phyloP scores from a whole-genome alignment of 768 basidiomycete species.

The Boletus reticuloceps region DNA sequence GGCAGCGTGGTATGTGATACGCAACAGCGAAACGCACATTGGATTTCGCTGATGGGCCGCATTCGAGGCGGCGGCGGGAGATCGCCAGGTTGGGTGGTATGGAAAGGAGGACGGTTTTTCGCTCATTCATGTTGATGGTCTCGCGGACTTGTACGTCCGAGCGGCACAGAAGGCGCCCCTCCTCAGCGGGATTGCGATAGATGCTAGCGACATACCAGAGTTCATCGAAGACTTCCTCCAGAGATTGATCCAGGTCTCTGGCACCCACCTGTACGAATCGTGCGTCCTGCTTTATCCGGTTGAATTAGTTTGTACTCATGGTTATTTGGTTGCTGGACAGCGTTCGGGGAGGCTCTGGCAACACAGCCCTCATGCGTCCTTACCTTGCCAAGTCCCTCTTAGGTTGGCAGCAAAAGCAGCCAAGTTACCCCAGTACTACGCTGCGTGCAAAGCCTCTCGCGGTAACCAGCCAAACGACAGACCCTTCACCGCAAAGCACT shows the following conservation, averaged over 20 bases:
- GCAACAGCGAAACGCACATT: no score
- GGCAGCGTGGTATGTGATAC: no score
- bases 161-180: conserved; percentile 32
- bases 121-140: conserved; percentile 34
- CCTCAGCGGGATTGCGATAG: conserved; percentile 27
- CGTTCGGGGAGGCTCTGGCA: conserved; percentile 23
- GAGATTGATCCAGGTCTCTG: conserved; percentile 25
- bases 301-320: not conserved
- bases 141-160: conserved; percentile 34
- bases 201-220: conserved; percentile 16
- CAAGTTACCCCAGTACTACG: conserved; percentile 29
- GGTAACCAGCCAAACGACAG: conserved; percentile 5
- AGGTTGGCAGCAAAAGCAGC: conserved; percentile 33
- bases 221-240: conserved; percentile 9
- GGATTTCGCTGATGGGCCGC: no score
- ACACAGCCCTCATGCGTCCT: conserved; percentile 18
- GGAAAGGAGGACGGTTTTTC: conserved; percentile 25
- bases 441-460: conserved; percentile 20
- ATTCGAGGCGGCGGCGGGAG: not conserved
- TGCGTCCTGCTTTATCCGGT: conserved; percentile 9
- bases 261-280: conserved; percentile 8
- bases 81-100: conserved; percentile 20
- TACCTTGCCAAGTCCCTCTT: conserved; percentile 29
- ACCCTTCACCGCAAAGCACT: not conserved
- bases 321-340: conserved; percentile 1